Percentiles rank a stretch among this genome's conserved stretches.
Conservation (phyloP, 139 green algal genomes). For the Ettlia oleoabundans region DNA sequence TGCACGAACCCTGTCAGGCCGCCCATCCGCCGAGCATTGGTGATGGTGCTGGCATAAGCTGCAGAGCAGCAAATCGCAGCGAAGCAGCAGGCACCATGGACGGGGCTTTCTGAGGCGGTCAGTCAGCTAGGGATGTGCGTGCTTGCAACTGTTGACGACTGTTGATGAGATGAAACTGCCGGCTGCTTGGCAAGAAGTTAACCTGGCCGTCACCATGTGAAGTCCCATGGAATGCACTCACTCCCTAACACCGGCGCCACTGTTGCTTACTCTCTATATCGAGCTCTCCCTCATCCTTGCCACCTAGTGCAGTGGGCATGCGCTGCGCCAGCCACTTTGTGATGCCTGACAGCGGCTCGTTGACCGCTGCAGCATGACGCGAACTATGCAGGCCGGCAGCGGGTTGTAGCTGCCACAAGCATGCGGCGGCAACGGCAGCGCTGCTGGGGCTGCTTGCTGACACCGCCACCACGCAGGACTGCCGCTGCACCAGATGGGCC, state of each 20-base stretch:
- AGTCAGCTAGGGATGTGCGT: too few relatives aligned
- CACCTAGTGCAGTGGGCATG: conserved; percentile 7
- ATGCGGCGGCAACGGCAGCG: not conserved
- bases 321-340: conserved; percentile 22
- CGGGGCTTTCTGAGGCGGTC: too few relatives aligned
- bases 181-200: too few relatives aligned
- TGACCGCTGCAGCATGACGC: not conserved
- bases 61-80: not conserved
- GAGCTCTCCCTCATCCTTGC: conserved; percentile 19
- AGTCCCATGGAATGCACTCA: too few relatives aligned
- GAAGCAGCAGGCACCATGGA: too few relatives aligned
- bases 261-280: conserved; percentile 28
- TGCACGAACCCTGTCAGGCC: conserved; percentile 37
- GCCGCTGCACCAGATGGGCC: not conserved
- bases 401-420: not conserved
- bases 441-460: not conserved
- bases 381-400: not conserved
- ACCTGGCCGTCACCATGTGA: too few relatives aligned
- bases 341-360: conserved; percentile 2
- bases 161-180: not conserved
- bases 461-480: too few relatives aligned
- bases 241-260: too few relatives aligned
- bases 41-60: conserved; percentile 21
- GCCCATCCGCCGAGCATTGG: conserved; percentile 38
- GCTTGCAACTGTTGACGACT: too few relatives aligned